phyloP scores from a whole-genome alignment of 139 green algal species.

The Edaphochlamys debaryana region DNA sequence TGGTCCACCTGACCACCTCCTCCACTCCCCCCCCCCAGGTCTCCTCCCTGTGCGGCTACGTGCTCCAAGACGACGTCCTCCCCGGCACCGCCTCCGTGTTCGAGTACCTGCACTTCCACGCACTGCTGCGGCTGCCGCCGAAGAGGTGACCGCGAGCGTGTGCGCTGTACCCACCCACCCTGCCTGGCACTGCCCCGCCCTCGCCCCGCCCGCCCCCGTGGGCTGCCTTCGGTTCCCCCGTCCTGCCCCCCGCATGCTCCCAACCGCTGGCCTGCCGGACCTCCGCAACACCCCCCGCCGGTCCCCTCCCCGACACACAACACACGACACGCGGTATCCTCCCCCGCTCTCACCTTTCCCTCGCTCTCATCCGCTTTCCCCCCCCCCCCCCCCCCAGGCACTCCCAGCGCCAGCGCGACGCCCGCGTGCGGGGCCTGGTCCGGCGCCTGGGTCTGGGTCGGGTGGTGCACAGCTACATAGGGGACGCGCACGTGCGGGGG shows the following conservation, averaged over 20 bases:
- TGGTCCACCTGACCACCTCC: too few species aligned
- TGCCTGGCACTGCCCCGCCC: too few species aligned
- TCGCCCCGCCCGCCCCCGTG: too few species aligned
- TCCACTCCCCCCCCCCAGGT: slow-evolving; percentile 5
- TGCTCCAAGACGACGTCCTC: slow-evolving; percentile 75
- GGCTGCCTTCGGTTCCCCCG: too few species aligned
- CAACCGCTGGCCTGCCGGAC: neutral
- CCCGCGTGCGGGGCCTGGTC: slow-evolving; percentile 49
- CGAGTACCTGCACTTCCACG: slow-evolving; percentile 75
- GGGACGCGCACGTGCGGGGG: slow-evolving; percentile 65
- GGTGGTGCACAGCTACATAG: slow-evolving; percentile 68
- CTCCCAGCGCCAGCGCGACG: slow-evolving; percentile 30
- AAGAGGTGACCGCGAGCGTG: neutral
- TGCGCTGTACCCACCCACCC: too few species aligned
- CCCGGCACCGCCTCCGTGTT: slow-evolving; percentile 71
- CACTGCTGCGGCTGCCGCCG: slow-evolving; percentile 57
- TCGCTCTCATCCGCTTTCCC: neutral
- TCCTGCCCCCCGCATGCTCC: too few species aligned
- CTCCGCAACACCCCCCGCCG: too few species aligned
- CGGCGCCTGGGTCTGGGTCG: slow-evolving; percentile 67
- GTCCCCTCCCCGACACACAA: too few species aligned
- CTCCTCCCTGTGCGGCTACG: slow-evolving; percentile 53
- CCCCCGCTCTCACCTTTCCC: neutral
- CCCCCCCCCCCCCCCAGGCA: neutral
- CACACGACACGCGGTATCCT: too few species aligned